A percentile compares a stretch with the other conserved stretches of the same genome.
phyloP scores from a whole-genome alignment of 179 eudicot genomes.

The Nepenthes alata region DNA sequence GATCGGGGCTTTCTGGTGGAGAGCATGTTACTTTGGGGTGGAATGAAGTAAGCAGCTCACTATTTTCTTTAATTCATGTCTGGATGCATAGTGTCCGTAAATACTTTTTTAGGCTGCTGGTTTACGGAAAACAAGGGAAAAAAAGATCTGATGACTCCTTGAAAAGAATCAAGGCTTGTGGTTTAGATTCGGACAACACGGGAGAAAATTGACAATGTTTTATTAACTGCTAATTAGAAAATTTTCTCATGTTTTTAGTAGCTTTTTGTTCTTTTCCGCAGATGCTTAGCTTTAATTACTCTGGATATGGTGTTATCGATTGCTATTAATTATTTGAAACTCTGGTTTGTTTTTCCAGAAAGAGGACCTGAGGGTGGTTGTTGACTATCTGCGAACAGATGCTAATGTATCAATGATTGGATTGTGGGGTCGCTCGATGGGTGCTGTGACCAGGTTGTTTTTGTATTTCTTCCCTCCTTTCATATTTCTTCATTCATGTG shows the following conservation, averaged over 20 bases:
- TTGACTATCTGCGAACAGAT: slow-evolving; percentile 71
- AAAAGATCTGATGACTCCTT: too few species aligned
- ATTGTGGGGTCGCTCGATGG: slow-evolving; percentile 99
- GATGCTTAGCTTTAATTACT: slow-evolving; percentile 1
- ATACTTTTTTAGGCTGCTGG: too few species aligned
- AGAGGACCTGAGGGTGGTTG: slow-evolving; percentile 87
- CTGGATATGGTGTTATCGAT: not conserved
- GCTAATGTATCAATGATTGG: slow-evolving; percentile 87
- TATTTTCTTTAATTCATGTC: not conserved
- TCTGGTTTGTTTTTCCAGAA: slow-evolving; percentile 37
- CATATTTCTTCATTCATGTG: too few species aligned
- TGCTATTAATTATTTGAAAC: slow-evolving; percentile 9
- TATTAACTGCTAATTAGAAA: not conserved
- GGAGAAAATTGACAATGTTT: not conserved
- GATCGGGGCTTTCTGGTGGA: slow-evolving; percentile 98
- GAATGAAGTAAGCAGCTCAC: slow-evolving; percentile 64
- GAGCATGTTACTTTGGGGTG: slow-evolving; percentile 96
- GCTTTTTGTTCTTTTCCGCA: not conserved
- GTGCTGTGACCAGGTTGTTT: slow-evolving; percentile 86
- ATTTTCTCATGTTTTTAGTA: too few species aligned
- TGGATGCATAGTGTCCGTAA: too few species aligned
- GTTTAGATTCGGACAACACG: too few species aligned
- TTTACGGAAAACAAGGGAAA: too few species aligned
- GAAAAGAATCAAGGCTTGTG: too few species aligned
- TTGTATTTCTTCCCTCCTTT: not conserved